Percentiles rank a stretch among this genome's conserved stretches.
These are phyloP conservation scores for Entonaema liquescens DNA, from an alignment of 495 filamentous ascomycete genomes.

Conservation along the genomic window DNA sequence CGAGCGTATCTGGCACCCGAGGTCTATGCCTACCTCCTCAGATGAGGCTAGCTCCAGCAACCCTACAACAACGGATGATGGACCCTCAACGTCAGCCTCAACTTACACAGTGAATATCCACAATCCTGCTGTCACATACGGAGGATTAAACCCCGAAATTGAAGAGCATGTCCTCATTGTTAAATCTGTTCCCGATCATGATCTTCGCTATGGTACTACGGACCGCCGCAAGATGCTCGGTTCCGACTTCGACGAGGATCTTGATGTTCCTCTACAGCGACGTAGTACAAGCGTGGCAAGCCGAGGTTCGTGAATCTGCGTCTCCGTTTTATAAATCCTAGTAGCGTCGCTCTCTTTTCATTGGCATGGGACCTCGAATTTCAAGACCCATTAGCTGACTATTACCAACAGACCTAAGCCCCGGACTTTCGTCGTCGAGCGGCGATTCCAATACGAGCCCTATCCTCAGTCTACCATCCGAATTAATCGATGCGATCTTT, in stretches of 20 bases:
- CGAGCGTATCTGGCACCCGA: conserved; percentile 5
- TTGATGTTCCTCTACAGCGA: conserved; percentile 10
- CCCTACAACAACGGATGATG: conserved; percentile 1
- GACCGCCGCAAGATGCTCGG: conserved; percentile 27
- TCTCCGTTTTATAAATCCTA: neutral
- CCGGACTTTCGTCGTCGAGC: conserved; percentile 7
- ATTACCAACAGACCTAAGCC: conserved; percentile 29
- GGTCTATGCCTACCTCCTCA: conserved; percentile 6
- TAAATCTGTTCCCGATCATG: conserved; percentile 36
- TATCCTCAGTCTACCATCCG: conserved; percentile 65
- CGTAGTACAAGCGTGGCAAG: conserved; percentile 18
- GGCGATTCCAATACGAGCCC: conserved; percentile 14
- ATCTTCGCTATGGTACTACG: conserved; percentile 24
- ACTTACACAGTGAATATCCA: conserved; percentile 34
- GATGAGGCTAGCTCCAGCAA: conserved; percentile 18
- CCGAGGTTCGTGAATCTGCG: conserved; percentile 38
- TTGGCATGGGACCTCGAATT: conserved; percentile 10
- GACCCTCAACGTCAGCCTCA: conserved; percentile 15
- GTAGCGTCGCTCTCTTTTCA: conserved; percentile 3
- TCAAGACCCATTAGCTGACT: conserved; percentile 19
- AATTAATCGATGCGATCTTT: conserved; percentile 70
- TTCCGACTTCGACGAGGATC: conserved; percentile 22
- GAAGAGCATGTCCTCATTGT: conserved; percentile 39
- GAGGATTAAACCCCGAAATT: conserved; percentile 42
- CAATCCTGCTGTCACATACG: conserved; percentile 41